A percentile compares a stretch with the other conserved stretches of the same genome.
phyloP scores from a whole-genome alignment of 2,329 filamentous ascomycete species.

The Microcyclospora pomicola region DNA sequence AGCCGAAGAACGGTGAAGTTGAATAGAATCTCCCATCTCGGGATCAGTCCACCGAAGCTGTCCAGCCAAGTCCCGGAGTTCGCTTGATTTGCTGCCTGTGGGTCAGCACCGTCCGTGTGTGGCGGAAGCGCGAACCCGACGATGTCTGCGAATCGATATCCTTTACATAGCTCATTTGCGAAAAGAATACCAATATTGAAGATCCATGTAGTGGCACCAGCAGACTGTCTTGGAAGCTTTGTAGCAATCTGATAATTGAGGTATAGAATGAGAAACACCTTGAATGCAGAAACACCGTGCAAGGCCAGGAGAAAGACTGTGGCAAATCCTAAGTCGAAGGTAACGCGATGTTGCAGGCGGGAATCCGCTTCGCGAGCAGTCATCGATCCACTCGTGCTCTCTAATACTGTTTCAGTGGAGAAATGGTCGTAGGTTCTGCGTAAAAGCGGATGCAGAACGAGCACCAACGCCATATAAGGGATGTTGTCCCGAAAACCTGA shows the following conservation, averaged over 20 bases:
- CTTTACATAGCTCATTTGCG: slow-evolving; percentile 69
- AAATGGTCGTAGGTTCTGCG: slow-evolving; percentile 55
- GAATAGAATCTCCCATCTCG: slow-evolving; percentile 93
- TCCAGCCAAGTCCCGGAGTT: slow-evolving; percentile 63
- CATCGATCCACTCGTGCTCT: neutral
- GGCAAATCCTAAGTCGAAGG: slow-evolving; percentile 75
- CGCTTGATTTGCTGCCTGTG: slow-evolving; percentile 19
- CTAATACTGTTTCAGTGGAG: neutral
- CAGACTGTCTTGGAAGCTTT: slow-evolving; percentile 50
- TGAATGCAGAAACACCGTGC: slow-evolving; percentile 74
- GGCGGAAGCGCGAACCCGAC: slow-evolving; percentile 38
- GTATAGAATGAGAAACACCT: slow-evolving; percentile 67
- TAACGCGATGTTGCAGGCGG: slow-evolving; percentile 49
- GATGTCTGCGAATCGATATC: slow-evolving; percentile 59
- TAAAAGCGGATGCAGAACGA: slow-evolving; percentile 66
- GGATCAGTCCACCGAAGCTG: slow-evolving; percentile 65
- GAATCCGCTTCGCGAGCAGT: slow-evolving; percentile 36
- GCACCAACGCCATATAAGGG: slow-evolving; percentile 60
- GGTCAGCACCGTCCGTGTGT: slow-evolving; percentile 19
- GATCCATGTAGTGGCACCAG: slow-evolving; percentile 69
- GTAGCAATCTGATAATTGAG: slow-evolving; percentile 72
- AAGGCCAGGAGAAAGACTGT: slow-evolving; percentile 62
- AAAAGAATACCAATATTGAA: slow-evolving; percentile 83
- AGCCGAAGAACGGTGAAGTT: slow-evolving; percentile 86
- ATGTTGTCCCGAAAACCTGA: slow-evolving; percentile 72